These are phyloP conservation scores for Cyberlindnera bimundalis DNA, from an alignment of 805 yeast genomes.

Conservation along the genomic window DNA sequence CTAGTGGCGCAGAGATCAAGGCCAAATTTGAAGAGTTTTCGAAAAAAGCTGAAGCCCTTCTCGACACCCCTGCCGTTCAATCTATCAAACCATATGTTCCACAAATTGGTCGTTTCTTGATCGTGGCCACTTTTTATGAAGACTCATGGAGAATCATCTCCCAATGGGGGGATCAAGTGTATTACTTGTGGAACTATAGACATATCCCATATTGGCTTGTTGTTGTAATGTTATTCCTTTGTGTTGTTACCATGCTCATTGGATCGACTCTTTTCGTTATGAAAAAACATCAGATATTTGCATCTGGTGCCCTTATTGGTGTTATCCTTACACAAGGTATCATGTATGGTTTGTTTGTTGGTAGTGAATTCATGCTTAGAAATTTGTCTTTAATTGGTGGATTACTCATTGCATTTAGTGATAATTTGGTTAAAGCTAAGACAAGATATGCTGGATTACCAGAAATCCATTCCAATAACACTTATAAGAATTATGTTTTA, in stretches of 20 bases:
- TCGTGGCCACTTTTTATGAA: slow-evolving; percentile 91
- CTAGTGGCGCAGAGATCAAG: slow-evolving; percentile 20
- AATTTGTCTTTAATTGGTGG: slow-evolving; percentile 93
- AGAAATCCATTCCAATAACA: slow-evolving; percentile 61
- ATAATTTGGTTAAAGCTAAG: slow-evolving; percentile 76
- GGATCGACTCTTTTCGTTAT: slow-evolving; percentile 72
- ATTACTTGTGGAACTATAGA: slow-evolving; percentile 75
- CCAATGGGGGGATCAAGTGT: slow-evolving; percentile 91
- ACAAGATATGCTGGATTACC: slow-evolving; percentile 45
- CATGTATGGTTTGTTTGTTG: slow-evolving; percentile 82
- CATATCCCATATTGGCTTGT: slow-evolving; percentile 76
- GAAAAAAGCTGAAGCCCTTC: slow-evolving; percentile 50
- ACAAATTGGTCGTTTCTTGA: slow-evolving; percentile 80
- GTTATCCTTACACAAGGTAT: slow-evolving; percentile 83
- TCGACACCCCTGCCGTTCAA: slow-evolving; percentile 46
- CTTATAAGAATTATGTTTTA: slow-evolving; percentile 68
- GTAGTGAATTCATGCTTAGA: slow-evolving; percentile 77
- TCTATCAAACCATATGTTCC: slow-evolving; percentile 72
- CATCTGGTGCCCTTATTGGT: slow-evolving; percentile 63
- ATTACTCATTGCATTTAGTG: slow-evolving; percentile 79
- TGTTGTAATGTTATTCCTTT: slow-evolving; percentile 59
- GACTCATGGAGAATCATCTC: slow-evolving; percentile 79
- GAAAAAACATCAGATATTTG: slow-evolving; percentile 63
- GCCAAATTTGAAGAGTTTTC: slow-evolving; percentile 31
- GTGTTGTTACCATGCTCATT: slow-evolving; percentile 64